phyloP scores from a whole-genome alignment of 257 asterid genomes.

The Echites panduratus region DNA sequence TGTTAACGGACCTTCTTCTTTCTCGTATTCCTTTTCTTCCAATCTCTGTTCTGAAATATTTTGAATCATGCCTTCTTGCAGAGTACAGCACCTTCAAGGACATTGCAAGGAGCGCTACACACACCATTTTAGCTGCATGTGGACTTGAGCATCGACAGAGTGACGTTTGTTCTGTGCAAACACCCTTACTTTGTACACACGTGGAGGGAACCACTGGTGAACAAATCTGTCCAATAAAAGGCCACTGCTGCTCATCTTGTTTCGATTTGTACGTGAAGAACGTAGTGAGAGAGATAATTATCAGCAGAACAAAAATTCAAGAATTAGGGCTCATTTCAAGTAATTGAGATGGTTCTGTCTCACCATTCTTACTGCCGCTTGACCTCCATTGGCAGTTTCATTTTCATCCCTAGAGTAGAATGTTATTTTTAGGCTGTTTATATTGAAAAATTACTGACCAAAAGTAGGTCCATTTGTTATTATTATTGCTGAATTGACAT shows the following conservation, averaged over 20 bases:
- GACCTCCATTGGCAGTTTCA: constrained; percentile 12
- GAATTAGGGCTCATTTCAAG: constrained; percentile 16
- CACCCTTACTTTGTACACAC: constrained; percentile 29
- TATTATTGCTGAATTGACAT: constrained; percentile 1
- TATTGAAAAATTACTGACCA: neutral
- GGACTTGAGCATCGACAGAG: constrained; percentile 33
- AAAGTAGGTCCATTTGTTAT: neutral
- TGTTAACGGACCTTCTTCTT: neutral
- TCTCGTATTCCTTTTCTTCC: neutral
- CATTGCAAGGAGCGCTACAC: constrained; percentile 52
- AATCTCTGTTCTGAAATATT: neutral
- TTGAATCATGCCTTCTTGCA: constrained; percentile 28
- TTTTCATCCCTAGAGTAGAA: neutral
- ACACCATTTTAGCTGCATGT: constrained; percentile 55
- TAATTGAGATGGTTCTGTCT: constrained; percentile 10
- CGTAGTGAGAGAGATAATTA: constrained; percentile 32
- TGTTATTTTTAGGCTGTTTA: constrained; percentile 2
- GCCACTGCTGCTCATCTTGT: constrained; percentile 39
- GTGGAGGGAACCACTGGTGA: constrained; percentile 18
- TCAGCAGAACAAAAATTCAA: constrained; percentile 10
- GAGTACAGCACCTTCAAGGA: constrained; percentile 49
- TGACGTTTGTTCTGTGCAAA: constrained; percentile 28
- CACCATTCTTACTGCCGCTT: constrained; percentile 24
- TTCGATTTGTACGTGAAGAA: constrained; percentile 31
- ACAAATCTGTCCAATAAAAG: constrained; percentile 14